Base-by-base conservation (phyloP, 73 alveolate genomes). In the Paramecium caudatum region DNA sequence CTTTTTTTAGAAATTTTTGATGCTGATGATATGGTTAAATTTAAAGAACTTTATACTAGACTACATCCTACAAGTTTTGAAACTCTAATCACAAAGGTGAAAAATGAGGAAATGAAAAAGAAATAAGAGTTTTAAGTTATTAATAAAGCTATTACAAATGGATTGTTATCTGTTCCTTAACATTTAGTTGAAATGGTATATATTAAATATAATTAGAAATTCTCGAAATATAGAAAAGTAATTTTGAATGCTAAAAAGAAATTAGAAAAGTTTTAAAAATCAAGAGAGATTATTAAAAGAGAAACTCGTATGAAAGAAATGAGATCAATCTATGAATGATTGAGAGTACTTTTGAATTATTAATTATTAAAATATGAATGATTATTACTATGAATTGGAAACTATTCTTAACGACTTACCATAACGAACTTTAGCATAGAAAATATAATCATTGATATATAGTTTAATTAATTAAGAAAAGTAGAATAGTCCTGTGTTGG, bases 51-150 rank as follows among this genome's bases (percentile, higher is more conserved):
- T 15, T 81, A 86, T 12, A 41, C 50, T 10, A 86, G 49, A 46
- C 36, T 62, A 41, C 84, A 86, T 43, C 93, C 93, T 15, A 61
- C 93, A 0, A 86, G 80, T 21, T 61, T 43, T 62, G 93, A 86
- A 23, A 17, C 37, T n/a, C 19, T 86, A 39, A 86, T 62, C 9
- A 19, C 63, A 12, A 86, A 63, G 46, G 84, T 86, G 41, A 62
- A 86, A 86, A 61, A 46, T 27, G 87, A 86, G 19, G 93, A 86
- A 41, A 61, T 32, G 46, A 21, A 27, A 27, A 55, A 61, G 49
- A 86, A 63, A 86, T 39, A 74, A 39, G 88, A 74, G 10, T 74
- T 74, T 19, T 5, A 74, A 27, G 19, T 43, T 15, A 74, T 74
- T 16, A 74, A 45, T 5, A 21, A 74, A 21, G 88, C 88, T 19